These are phyloP conservation scores for Suhomyces canberraensis DNA, from an alignment of 805 yeast genomes.

Conservation along the genomic window DNA sequence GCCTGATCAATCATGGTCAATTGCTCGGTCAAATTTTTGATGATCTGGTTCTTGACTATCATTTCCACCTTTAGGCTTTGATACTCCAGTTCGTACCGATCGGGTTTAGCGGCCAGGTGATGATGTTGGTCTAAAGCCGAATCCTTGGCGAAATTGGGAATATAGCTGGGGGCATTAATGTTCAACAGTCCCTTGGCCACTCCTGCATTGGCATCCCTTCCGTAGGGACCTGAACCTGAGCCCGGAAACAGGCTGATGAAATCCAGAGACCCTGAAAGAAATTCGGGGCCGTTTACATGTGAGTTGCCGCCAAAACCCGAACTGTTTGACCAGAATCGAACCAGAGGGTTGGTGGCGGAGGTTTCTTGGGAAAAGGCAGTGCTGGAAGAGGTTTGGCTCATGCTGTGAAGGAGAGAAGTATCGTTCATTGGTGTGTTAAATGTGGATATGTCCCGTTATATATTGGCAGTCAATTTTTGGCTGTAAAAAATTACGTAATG, in stretches of 20 bases:
- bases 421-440: not conserved
- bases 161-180: slow-evolving; percentile 31
- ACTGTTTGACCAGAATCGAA: slow-evolving; percentile 1
- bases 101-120: not conserved
- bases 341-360: not conserved
- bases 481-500: slow-evolving; percentile 2
- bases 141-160: slow-evolving; percentile 15
- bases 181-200: slow-evolving; percentile 17
- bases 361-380: not conserved
- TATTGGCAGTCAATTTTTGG: not conserved
- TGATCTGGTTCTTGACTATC: slow-evolving; percentile 50
- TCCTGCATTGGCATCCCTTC: not conserved
- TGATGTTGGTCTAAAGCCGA: not conserved
- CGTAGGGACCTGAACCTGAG: not conserved
- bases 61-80: slow-evolving; percentile 47
- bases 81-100: slow-evolving; percentile 1
- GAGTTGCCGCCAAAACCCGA: not conserved
- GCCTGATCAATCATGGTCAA: slow-evolving; percentile 18
- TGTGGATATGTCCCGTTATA: not conserved
- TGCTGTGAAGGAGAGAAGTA: not conserved
- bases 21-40: slow-evolving; percentile 34
- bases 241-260: not conserved
- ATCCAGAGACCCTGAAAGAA: not conserved
- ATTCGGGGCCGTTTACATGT: not conserved
- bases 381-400: not conserved